phyloP scores from a whole-genome alignment of 495 filamentous ascomycete species.

The Penicillium pancosmium region DNA sequence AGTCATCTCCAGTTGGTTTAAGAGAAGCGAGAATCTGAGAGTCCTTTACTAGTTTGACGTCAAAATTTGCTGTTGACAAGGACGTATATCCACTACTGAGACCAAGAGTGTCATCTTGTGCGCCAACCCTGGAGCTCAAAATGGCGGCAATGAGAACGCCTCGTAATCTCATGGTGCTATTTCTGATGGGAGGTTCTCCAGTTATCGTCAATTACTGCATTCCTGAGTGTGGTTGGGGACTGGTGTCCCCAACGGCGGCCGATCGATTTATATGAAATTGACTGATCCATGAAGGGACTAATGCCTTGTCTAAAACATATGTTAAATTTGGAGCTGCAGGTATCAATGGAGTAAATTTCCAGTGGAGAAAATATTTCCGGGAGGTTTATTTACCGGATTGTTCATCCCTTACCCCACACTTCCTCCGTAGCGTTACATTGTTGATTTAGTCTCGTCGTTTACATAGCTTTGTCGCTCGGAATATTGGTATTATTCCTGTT shows the following conservation, averaged over 20 bases:
- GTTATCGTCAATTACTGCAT: too few relatives aligned
- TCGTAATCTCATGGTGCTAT: conserved; percentile 5
- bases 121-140: conserved; percentile 10
- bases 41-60: conserved; percentile 37
- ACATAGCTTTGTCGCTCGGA: background rate
- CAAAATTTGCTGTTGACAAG: conserved; percentile 40
- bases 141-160: background rate
- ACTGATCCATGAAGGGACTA: background rate
- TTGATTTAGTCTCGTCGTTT: background rate
- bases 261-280: background rate
- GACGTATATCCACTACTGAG: conserved; percentile 37
- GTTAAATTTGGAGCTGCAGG: background rate
- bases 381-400: conserved; percentile 3
- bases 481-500: background rate
- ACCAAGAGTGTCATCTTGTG: conserved; percentile 27
- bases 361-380: conserved; percentile 9
- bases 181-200: background rate
- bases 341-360: conserved; percentile 5
- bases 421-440: conserved; percentile 15
- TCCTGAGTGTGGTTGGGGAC: background rate
- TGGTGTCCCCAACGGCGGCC: background rate
- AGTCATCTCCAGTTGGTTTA: conserved; percentile 33
- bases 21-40: conserved; percentile 44
- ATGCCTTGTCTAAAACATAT: background rate
- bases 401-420: conserved; percentile 14